Evolutionary conservation across 495 filamentous ascomycete genomes (phyloP).

Genomic region (Xanthoparmelia taractica): DNA sequence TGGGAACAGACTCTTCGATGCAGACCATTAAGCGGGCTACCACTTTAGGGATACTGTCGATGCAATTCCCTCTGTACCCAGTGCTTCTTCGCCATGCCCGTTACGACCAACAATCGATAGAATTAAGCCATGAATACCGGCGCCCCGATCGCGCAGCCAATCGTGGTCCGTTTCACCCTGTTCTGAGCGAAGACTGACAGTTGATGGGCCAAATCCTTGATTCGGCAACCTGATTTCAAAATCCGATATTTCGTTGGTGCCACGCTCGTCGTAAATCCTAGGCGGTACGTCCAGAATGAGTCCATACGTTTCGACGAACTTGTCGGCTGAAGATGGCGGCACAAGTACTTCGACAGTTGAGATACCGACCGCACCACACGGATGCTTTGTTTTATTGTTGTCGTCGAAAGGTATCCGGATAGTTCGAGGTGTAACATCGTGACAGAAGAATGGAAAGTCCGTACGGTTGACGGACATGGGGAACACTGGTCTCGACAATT

Average conservation of each 20-base stretch:
- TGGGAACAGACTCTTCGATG: background rate
- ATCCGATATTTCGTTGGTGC: too few relatives aligned
- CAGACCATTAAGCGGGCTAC: background rate
- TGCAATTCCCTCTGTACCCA: background rate
- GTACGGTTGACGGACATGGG: background rate
- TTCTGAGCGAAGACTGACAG: background rate
- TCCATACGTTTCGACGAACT: background rate
- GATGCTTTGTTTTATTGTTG: background rate
- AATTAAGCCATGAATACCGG: background rate
- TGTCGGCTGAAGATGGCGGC: background rate
- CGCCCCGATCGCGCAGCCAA: background rate
- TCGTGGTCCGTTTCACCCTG: background rate
- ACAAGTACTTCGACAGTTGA: background rate
- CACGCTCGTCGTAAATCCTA: background rate
- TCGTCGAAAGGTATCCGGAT: background rate
- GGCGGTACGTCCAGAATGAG: background rate
- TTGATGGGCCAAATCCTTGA: background rate
- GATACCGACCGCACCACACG: slow-evolving; percentile 1
- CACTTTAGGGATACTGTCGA: background rate
- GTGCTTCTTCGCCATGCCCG: background rate
- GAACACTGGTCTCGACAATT: background rate
- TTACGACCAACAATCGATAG: background rate
- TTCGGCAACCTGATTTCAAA: background rate
- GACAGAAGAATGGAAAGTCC: slow-evolving; percentile 3
- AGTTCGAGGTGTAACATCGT: background rate